Evolutionary conservation across 1,284 basidiomycete species (phyloP), one percentile per base, ranked within the genome.

Genomic region (Austropuccinia psidii): DNA sequence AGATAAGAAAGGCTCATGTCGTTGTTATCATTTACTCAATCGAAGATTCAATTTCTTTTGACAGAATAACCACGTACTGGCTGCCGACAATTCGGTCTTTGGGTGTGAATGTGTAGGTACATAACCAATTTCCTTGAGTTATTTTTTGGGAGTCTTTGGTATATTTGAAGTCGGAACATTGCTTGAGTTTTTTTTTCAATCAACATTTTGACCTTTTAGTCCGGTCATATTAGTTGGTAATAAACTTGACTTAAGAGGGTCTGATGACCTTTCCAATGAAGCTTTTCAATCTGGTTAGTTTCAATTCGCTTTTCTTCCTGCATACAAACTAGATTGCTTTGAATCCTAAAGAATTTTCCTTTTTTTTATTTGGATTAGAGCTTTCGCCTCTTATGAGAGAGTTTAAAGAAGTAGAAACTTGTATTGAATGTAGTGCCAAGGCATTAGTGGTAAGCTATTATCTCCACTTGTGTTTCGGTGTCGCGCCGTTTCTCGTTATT

Each of bases 321-420:
- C 19, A 31, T 0, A n/a, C 29, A 33, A 33, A 13, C 33, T 19
- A 39, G 33, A 1, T 43, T 47, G 29, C 19, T 64, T 47, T 24
- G 0, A 49, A 7, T 15, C 41, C 33, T 24, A 21, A 33, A n/a
- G 35, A 47, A 15, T 41, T 47, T 39, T 7, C 21, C 29, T 45
- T 41, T n/a, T 7, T 29, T 35, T 21, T 41, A 21, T n/a, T n/a
- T n/a, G n/a, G n/a, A n/a, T n/a, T 74, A 77, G 77, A 97, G 82
- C 93, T 96, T 76, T 83, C 90, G 73, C 93, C 93, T 37, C 91
- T 97, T 75, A 96, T 96, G 93, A 89, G 90, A 77, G 93, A 96
- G 81, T 96, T 94, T 86, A 97, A 97, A 86, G 92, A 95, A 86
- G 93, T 98, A 65, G 94, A 98, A 82, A 98, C 95, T 31, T 98